Percentiles rank a stretch among this genome's conserved stretches.
Evolutionary conservation across 345 rosid genomes (phyloP).

Genomic region (Iberis pinnata): DNA sequence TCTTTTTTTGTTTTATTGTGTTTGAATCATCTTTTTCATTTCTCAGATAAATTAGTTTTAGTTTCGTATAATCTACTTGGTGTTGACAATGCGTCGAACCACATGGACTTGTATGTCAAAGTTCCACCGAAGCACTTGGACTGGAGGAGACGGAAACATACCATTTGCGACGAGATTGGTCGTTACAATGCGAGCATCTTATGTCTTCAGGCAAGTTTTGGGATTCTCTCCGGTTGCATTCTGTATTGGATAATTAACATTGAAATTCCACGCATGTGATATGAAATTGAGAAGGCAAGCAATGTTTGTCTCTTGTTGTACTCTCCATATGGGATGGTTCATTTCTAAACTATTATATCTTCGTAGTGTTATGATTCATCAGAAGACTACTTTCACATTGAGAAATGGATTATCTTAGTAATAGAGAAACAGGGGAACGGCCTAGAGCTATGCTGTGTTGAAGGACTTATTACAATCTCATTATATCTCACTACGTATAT

Average conservation of each 20-base stretch:
- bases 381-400: background rate
- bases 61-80: conserved; percentile 75
- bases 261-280: background rate
- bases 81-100: conserved; percentile 58
- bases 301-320: background rate
- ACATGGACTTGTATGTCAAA: conserved; percentile 48
- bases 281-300: conserved; percentile 1
- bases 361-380: conserved; percentile 2
- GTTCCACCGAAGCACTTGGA: conserved; percentile 39
- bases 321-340: background rate
- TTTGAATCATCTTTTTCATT: background rate
- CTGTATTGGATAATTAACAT: background rate
- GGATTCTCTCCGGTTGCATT: conserved; percentile 1
- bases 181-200: conserved; percentile 51
- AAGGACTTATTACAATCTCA: background rate
- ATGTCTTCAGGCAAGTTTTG: conserved; percentile 64
- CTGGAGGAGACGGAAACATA: conserved; percentile 58
- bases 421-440: background rate
- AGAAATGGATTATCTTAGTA: background rate
- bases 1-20: background rate
- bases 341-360: background rate
- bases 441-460: conserved; percentile 8
- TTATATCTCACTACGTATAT: background rate
- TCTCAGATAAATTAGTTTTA: conserved; percentile 48
- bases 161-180: conserved; percentile 51